These are phyloP conservation scores for Aspergillus sp. DNA, from an alignment of 2,329 filamentous ascomycete genomes.

Conservation along the genomic window DNA sequence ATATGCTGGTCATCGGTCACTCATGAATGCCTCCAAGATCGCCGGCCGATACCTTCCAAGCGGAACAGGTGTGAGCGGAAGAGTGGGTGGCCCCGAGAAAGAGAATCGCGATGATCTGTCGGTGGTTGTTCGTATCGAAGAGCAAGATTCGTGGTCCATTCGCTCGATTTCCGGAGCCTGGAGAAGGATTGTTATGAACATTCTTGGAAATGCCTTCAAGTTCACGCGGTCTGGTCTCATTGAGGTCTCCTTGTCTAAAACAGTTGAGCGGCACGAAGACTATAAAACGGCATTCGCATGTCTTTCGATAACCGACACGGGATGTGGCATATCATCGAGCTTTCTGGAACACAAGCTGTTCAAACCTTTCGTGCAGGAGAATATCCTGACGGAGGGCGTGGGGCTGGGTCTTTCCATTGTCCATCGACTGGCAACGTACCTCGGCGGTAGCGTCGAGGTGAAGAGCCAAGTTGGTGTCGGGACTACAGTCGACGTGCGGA, in stretches of 20 bases:
- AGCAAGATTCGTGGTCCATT: slow-evolving; percentile 27
- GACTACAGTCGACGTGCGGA: slow-evolving; percentile 28
- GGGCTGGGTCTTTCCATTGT: slow-evolving; percentile 65
- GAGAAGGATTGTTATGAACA: slow-evolving; percentile 37
- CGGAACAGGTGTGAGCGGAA: slow-evolving; percentile 6
- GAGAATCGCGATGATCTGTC: slow-evolving; percentile 16
- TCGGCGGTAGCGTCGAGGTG: slow-evolving; percentile 57
- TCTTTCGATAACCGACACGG: slow-evolving; percentile 58
- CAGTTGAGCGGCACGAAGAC: slow-evolving; percentile 6
- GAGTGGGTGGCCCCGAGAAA: slow-evolving; percentile 1
- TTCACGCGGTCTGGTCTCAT: slow-evolving; percentile 34
- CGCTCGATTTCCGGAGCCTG: slow-evolving; percentile 28
- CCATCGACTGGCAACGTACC: slow-evolving; percentile 52
- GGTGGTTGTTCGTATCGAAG: slow-evolving; percentile 28
- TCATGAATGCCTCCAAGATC: slow-evolving; percentile 10
- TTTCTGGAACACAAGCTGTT: slow-evolving; percentile 59
- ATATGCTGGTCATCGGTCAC: slow-evolving; percentile 24
- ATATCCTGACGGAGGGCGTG: slow-evolving; percentile 56
- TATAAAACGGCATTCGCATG: slow-evolving; percentile 18
- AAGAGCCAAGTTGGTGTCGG: slow-evolving; percentile 36
- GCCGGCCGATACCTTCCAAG: slow-evolving; percentile 11
- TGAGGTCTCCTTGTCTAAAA: slow-evolving; percentile 25
- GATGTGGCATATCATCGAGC: slow-evolving; percentile 59
- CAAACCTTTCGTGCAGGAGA: slow-evolving; percentile 62
- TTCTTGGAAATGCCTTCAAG: slow-evolving; percentile 37